phyloP scores from a whole-genome alignment of 257 asterid genomes.

The Nemophila menziesii region DNA sequence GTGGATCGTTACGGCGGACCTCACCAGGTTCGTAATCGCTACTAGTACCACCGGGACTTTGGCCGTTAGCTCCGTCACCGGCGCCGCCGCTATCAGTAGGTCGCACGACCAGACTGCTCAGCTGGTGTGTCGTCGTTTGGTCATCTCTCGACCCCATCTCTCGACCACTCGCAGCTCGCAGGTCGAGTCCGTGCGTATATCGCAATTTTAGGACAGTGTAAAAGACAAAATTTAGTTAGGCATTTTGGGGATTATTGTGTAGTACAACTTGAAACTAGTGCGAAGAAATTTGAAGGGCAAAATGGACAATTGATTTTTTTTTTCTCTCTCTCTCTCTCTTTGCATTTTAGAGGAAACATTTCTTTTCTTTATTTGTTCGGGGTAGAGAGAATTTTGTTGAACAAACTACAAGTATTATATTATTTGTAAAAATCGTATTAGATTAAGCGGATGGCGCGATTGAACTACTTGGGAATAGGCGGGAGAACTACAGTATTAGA shows the following conservation, averaged over 20 bases:
- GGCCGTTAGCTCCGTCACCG: conserved; percentile 22
- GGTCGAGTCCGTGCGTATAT: neutral
- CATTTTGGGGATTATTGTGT: neutral
- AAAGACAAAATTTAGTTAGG: too few species aligned
- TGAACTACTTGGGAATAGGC: too few species aligned
- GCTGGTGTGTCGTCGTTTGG: conserved; percentile 51
- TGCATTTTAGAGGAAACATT: too few species aligned
- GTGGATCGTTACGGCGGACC: conserved; percentile 70
- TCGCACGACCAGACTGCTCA: conserved; percentile 83
- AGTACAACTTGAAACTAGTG: neutral
- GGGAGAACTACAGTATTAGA: too few species aligned
- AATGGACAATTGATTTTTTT: neutral
- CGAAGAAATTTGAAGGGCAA: neutral
- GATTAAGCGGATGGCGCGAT: too few species aligned
- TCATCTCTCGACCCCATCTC: conserved; percentile 68
- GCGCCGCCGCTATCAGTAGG: conserved; percentile 41
- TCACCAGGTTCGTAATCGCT: conserved; percentile 93
- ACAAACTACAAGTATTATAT: too few species aligned
- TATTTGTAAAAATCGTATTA: too few species aligned
- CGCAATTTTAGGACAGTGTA: too few species aligned
- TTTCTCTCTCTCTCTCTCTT: too few species aligned
- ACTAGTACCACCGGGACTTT: conserved; percentile 24
- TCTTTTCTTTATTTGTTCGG: too few species aligned
- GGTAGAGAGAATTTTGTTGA: too few species aligned
- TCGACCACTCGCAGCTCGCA: neutral